Conservation (phyloP, 2,329 filamentous ascomycete genomes). For the Leptographium flavum region DNA sequence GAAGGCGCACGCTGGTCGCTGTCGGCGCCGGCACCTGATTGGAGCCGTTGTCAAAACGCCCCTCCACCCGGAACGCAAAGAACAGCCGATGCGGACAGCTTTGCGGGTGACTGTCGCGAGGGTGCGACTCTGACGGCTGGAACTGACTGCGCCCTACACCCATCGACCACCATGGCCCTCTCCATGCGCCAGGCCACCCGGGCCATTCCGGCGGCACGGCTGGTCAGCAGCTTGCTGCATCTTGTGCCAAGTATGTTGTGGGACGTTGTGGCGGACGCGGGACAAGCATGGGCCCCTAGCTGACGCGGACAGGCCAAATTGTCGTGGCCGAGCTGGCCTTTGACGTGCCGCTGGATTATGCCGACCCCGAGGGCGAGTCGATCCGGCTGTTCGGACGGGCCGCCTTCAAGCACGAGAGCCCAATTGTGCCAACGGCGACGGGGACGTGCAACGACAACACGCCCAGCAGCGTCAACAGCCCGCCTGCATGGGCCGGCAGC, state of each 20-base stretch:
- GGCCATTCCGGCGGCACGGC: not conserved
- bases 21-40: too few relatives aligned
- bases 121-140: too few relatives aligned
- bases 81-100: too few relatives aligned
- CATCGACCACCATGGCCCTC: too few relatives aligned
- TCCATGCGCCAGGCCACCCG: too few relatives aligned
- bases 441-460: slow-evolving; percentile 19
- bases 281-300: not conserved
- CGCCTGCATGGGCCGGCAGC: slow-evolving; percentile 12
- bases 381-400: slow-evolving; percentile 69
- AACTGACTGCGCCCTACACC: too few relatives aligned
- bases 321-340: slow-evolving; percentile 74
- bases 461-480: not conserved
- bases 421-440: slow-evolving; percentile 36
- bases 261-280: not conserved
- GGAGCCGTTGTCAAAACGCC: too few relatives aligned
- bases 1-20: too few relatives aligned
- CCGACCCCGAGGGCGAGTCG: slow-evolving; percentile 40
- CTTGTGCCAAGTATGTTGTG: slow-evolving; percentile 4
- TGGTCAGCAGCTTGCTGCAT: slow-evolving; percentile 1
- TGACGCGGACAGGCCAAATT: slow-evolving; percentile 46
- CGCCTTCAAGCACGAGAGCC: slow-evolving; percentile 50
- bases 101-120: too few relatives aligned
- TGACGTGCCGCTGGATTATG: slow-evolving; percentile 70
- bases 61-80: too few relatives aligned